Evolutionary conservation across 202 grass and related monocot genomes (phyloP), one percentile per base, ranked within the genome.

Genomic region (Schoenoplectus tabernaemontani): DNA sequence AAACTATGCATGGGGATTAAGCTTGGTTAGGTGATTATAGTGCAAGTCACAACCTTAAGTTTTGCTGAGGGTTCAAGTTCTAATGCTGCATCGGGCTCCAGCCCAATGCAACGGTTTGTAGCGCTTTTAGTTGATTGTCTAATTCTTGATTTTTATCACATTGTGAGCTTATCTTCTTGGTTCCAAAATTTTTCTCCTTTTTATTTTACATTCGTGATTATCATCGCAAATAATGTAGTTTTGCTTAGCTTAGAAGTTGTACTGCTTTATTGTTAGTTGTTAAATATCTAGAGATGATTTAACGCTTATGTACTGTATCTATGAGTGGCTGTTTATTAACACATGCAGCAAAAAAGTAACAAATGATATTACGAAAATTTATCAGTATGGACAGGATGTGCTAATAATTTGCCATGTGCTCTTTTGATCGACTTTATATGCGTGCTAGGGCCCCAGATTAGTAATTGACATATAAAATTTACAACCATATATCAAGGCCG

Each of bases 21-120:
- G 28, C 96, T 0, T 91, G 91, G n/a, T 91, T 91, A 7, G 80
- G 95, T 4, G 88, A 95, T 66, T 95, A 91, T 59, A 85, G 83
- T 12, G 44, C 64, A 9, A 89, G 85, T 87, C 87, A 85, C 64
- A 99, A 95, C 82, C 86, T 81, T 48, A 99, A 99, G 54, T 88
- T 92, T 28, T 59, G 84, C 86, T 7, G 96, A 99, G 70, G 85
- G 91, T 28, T 99, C 96, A 17, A 89, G 85, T 78, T 99, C 96
- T 48, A 80, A 23, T 80, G 88, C 74, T 68, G 83, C 76, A 51
- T 87, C 93, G 44, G 96, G 91, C 0, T 71, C 76, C 44, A 91
- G 90, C n/a, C 89, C 91, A 32, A 38, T 89, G 34, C 96, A 88
- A 50, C 89, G 86, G 59, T 92, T 95, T 64, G 37, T 57, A 76